Conservation (phyloP, 345 rosid species). For the Lepidium aucheri region DNA sequence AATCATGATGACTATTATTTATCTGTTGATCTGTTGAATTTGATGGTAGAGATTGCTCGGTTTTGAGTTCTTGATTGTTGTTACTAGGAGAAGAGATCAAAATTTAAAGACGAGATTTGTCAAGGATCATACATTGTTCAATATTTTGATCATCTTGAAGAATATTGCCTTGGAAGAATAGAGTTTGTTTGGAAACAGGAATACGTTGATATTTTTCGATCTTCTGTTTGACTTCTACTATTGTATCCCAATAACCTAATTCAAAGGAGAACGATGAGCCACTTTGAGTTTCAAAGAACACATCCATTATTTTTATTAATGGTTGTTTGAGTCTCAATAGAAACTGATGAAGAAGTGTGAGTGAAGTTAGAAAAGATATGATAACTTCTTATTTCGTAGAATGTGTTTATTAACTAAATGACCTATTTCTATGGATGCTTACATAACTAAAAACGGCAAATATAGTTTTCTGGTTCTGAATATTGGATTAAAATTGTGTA, state of each 20-base stretch:
- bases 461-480: no score
- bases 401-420: neutral
- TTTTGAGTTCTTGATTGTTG: conserved; percentile 14
- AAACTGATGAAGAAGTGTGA: neutral
- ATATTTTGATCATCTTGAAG: conserved; percentile 59
- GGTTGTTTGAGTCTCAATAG: neutral
- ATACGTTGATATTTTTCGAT: conserved; percentile 47
- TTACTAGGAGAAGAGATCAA: conserved; percentile 20
- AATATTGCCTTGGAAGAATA: conserved; percentile 40
- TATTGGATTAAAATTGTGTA: no score
- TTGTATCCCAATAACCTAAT: conserved; percentile 63
- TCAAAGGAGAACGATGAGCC: conserved; percentile 55
- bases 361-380: neutral
- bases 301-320: conserved; percentile 38
- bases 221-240: conserved; percentile 64
- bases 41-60: conserved; percentile 25
- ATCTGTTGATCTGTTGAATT: conserved; percentile 14
- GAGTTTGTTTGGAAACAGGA: conserved; percentile 39
- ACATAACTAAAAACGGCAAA: no score
- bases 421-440: neutral
- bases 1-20: conserved; percentile 26
- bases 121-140: conserved; percentile 45
- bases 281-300: conserved; percentile 46
- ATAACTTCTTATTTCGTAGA: neutral
- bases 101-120: conserved; percentile 52